Percentiles rank a stretch among this genome's conserved stretches.
Evolutionary conservation across 148 eudicot genomes (phyloP).

Genomic region (Rhododendron simsii): DNA sequence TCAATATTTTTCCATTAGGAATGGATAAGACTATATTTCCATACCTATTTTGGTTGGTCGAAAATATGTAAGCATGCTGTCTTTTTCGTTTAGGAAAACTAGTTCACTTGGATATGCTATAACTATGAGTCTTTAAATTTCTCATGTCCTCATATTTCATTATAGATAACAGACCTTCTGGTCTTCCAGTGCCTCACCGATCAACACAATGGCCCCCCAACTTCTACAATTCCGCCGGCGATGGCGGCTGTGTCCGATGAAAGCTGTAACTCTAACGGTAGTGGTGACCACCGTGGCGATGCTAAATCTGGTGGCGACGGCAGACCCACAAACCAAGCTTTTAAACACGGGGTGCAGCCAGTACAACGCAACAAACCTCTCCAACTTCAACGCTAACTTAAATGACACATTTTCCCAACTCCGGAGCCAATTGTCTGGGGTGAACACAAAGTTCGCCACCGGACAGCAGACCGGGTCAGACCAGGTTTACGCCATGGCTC

Average conservation of each 20-base stretch:
- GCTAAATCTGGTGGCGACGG: background rate
- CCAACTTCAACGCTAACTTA: slow-evolving; percentile 12
- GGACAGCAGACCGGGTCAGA: slow-evolving; percentile 12
- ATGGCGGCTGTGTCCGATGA: background rate
- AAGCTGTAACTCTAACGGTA: background rate
- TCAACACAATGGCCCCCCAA: background rate
- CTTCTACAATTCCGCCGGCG: background rate
- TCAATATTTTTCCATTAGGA: no score
- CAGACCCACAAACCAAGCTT: slow-evolving; percentile 26
- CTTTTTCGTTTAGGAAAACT: no score
- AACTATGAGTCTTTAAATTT: no score
- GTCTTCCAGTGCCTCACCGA: no score
- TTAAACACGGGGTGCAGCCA: slow-evolving; percentile 29
- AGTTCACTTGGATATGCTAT: no score
- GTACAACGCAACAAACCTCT: slow-evolving; percentile 12
- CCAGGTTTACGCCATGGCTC: slow-evolving; percentile 23
- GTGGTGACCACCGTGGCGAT: background rate
- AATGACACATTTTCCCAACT: slow-evolving; percentile 16
- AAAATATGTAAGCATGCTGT: no score
- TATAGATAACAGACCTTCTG: no score
- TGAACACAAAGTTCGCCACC: slow-evolving; percentile 18
- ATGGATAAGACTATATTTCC: no score
- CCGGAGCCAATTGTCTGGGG: background rate
- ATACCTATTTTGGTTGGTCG: no score
- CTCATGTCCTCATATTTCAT: no score